Conservation (phyloP, 768 basidiomycete species). For the Lepiota brunneoincarnata region DNA sequence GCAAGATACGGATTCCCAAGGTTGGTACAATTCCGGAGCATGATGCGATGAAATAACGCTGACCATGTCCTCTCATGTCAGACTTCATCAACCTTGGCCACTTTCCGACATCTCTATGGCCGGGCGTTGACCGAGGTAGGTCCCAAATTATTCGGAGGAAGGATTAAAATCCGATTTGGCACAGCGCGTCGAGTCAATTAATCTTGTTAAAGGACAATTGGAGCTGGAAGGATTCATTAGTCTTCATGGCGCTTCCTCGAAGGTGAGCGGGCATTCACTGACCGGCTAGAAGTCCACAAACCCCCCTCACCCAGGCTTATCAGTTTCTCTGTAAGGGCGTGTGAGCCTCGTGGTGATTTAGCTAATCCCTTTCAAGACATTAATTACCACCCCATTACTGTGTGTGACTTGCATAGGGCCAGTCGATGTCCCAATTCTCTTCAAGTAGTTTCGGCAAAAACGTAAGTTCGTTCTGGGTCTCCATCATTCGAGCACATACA, state of each 20-base stretch:
- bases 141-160: slow-evolving; percentile 1
- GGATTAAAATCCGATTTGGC: neutral
- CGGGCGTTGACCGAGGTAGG: slow-evolving; percentile 66
- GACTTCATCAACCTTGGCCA: slow-evolving; percentile 61
- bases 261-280: slow-evolving; percentile 38
- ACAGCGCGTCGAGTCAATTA: slow-evolving; percentile 70
- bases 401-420: slow-evolving; percentile 63
- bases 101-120: slow-evolving; percentile 77
- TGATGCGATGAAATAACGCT: neutral
- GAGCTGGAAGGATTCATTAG: slow-evolving; percentile 83
- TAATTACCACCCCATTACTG: slow-evolving; percentile 69
- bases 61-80: slow-evolving; percentile 24
- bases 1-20: slow-evolving; percentile 62
- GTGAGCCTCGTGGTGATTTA: slow-evolving; percentile 8
- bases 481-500: neutral
- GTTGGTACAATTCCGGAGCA: slow-evolving; percentile 32
- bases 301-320: slow-evolving; percentile 50
- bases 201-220: slow-evolving; percentile 45
- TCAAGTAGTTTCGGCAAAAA: slow-evolving; percentile 73
- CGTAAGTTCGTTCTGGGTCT: slow-evolving; percentile 35
- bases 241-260: slow-evolving; percentile 69
- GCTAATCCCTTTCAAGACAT: slow-evolving; percentile 49
- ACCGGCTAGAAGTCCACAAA: slow-evolving; percentile 11
- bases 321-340: slow-evolving; percentile 78
- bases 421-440: slow-evolving; percentile 67